A percentile compares a stretch with the other conserved stretches of the same genome.
These are phyloP conservation scores for Nymphaea thermarum DNA, from an alignment of 164 flowering plant genomes.

Conservation along the genomic window DNA sequence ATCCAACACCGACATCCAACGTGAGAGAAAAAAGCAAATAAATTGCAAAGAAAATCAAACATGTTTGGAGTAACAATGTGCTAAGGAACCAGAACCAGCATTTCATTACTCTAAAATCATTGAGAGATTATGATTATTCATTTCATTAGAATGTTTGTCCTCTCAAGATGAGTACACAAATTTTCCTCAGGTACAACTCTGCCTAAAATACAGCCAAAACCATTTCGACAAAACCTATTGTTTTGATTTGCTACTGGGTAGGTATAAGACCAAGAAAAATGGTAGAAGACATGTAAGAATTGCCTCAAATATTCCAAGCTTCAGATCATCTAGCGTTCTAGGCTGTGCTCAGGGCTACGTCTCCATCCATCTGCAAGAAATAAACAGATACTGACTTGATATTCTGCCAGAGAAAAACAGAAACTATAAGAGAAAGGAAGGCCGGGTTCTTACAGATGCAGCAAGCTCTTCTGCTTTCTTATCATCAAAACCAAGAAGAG, in stretches of 20 bases:
- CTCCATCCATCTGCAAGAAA: not conserved
- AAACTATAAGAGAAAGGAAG: conserved; percentile 2
- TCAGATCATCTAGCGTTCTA: not conserved
- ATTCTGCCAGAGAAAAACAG: not conserved
- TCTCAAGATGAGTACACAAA: too few species aligned
- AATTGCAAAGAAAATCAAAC: too few species aligned
- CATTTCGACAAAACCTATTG: not conserved
- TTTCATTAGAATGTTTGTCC: too few species aligned
- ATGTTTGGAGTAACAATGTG: too few species aligned
- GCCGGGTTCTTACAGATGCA: conserved; percentile 30
- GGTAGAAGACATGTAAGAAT: not conserved
- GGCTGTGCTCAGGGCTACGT: not conserved
- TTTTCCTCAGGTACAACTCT: too few species aligned
- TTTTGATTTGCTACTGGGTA: not conserved
- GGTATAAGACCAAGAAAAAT: not conserved
- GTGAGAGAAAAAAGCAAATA: not conserved
- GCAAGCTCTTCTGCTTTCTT: conserved; percentile 56
- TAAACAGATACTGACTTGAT: not conserved
- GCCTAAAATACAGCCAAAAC: too few species aligned
- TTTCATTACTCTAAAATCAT: too few species aligned
- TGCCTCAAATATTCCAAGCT: not conserved
- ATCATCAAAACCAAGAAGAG: conserved; percentile 50
- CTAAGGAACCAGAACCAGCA: too few species aligned
- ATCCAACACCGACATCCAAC: not conserved
- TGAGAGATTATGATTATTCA: too few species aligned